Evolutionary conservation across 2,329 filamentous ascomycete species (phyloP).

Genomic region (Fusarium chaquense): DNA sequence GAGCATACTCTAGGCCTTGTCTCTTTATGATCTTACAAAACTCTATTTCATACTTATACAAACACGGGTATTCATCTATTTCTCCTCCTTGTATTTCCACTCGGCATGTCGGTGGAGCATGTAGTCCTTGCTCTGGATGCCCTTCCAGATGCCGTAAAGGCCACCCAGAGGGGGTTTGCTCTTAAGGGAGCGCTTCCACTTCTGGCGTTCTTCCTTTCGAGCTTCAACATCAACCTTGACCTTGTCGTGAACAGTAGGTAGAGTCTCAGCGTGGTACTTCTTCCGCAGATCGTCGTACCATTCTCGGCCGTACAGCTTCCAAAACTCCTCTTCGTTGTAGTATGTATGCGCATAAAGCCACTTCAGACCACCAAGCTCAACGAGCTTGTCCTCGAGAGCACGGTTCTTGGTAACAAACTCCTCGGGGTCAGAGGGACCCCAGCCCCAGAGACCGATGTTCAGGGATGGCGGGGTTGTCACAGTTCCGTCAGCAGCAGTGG

Average conservation of each 20-base stretch:
- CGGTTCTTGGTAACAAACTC: slow-evolving; percentile 79
- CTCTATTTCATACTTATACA: slow-evolving; percentile 19
- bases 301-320: slow-evolving; percentile 68
- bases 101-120: slow-evolving; percentile 63
- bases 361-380: slow-evolving; percentile 80
- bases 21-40: slow-evolving; percentile 17
- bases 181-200: slow-evolving; percentile 59
- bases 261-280: slow-evolving; percentile 71
- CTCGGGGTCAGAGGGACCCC: slow-evolving; percentile 67
- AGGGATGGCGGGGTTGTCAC: slow-evolving; percentile 58
- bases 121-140: slow-evolving; percentile 69
- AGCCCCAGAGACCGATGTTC: slow-evolving; percentile 83
- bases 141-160: slow-evolving; percentile 69
- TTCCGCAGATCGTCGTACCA: slow-evolving; percentile 72
- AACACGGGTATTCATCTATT: slow-evolving; percentile 41
- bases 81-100: slow-evolving; percentile 64
- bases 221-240: slow-evolving; percentile 67
- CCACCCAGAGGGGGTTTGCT: slow-evolving; percentile 68
- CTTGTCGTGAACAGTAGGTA: slow-evolving; percentile 79
- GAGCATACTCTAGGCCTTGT: neutral
- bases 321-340: slow-evolving; percentile 80
- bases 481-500: slow-evolving; percentile 38
- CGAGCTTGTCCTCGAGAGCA: slow-evolving; percentile 76
- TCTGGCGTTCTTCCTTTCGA: slow-evolving; percentile 54
- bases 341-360: slow-evolving; percentile 91